Conservation (phyloP, 305 asterid species). For the Solanum hybrid region DNA sequence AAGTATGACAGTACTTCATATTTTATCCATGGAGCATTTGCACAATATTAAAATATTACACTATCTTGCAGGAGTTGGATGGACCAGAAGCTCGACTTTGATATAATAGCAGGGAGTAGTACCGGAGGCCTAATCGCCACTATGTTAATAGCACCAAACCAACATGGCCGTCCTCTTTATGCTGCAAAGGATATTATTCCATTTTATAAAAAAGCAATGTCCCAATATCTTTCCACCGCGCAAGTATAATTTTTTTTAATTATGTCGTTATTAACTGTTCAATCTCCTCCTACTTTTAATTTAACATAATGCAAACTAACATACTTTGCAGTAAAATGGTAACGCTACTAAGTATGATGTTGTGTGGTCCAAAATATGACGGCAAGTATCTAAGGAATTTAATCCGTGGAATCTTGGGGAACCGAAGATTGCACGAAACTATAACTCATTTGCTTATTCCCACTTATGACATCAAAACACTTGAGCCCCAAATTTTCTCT, state of each 20-base stretch:
- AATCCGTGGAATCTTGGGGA: conserved; percentile 25
- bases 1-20: neutral
- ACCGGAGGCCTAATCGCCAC: conserved; percentile 18
- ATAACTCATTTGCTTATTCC: conserved; percentile 50
- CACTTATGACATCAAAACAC: conserved; percentile 16
- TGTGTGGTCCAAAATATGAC: conserved; percentile 35
- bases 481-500: conserved; percentile 10
- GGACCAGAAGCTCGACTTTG: conserved; percentile 18
- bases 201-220: neutral
- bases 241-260: neutral
- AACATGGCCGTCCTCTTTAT: conserved; percentile 6
- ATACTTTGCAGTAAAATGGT: neutral
- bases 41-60: neutral
- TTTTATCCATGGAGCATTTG: neutral
- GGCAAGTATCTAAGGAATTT: conserved; percentile 30
- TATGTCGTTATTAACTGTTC: neutral
- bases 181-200: conserved; percentile 14
- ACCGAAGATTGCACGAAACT: conserved; percentile 27
- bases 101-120: conserved; percentile 11
- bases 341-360: neutral
- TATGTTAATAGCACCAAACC: conserved; percentile 15
- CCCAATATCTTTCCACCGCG: conserved; percentile 10
- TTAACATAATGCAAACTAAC: neutral
- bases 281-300: neutral
- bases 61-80: conserved; percentile 6